A percentile compares a stretch with the other conserved stretches of the same genome.
Conservation (phyloP, 495 filamentous ascomycete genomes). For the Penicillium steckii region DNA sequence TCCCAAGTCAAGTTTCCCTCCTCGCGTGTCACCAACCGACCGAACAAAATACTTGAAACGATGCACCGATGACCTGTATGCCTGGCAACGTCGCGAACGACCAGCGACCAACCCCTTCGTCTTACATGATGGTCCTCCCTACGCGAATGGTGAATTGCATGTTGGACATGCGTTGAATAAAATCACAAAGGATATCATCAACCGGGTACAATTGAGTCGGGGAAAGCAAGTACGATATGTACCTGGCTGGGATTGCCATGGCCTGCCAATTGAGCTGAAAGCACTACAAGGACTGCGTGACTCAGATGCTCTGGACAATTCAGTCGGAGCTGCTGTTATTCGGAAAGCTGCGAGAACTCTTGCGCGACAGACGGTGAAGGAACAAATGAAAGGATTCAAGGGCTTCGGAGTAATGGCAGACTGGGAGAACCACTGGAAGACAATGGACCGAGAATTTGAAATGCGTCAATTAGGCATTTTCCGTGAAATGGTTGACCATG, state of each 20-base stretch:
- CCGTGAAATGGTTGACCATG: slow-evolving; percentile 76
- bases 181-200: slow-evolving; percentile 90
- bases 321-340: slow-evolving; percentile 43
- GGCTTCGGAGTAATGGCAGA: slow-evolving; percentile 90
- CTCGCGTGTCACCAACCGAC: slow-evolving; percentile 48
- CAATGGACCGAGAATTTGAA: slow-evolving; percentile 88
- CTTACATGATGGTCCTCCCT: slow-evolving; percentile 95
- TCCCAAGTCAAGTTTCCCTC: slow-evolving; percentile 59
- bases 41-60: slow-evolving; percentile 64
- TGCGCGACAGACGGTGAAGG: slow-evolving; percentile 68
- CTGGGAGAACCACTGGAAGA: slow-evolving; percentile 89
- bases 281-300: slow-evolving; percentile 66
- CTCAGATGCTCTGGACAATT: slow-evolving; percentile 12
- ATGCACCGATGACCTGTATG: slow-evolving; percentile 87
- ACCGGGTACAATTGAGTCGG: slow-evolving; percentile 72
- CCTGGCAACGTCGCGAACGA: slow-evolving; percentile 72
- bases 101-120: slow-evolving; percentile 64
- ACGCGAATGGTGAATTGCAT: slow-evolving; percentile 93
- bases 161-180: slow-evolving; percentile 99
- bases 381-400: slow-evolving; percentile 80
- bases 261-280: slow-evolving; percentile 95
- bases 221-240: slow-evolving; percentile 82
- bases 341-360: slow-evolving; percentile 72
- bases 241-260: slow-evolving; percentile 98
- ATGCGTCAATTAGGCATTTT: slow-evolving; percentile 84